Evolutionary conservation across 2,329 filamentous ascomycete species (phyloP).

Genomic region (Apiospora rasikravindrae): DNA sequence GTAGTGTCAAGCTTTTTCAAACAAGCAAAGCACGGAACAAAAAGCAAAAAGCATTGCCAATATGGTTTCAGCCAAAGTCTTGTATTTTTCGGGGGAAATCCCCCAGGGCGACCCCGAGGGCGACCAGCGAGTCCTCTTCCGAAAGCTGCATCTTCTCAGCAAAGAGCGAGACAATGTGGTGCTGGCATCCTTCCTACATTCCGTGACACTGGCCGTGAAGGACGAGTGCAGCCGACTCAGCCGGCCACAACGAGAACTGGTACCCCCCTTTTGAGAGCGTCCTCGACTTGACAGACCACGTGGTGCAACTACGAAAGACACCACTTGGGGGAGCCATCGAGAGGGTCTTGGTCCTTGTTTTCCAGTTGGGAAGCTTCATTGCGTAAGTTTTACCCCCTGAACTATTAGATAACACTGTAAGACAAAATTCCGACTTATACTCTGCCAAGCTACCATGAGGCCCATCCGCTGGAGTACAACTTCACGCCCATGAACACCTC

Average conservation of each 20-base stretch:
- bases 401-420: too few species aligned
- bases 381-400: constrained; percentile 5
- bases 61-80: constrained; percentile 19
- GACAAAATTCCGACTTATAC: not conserved
- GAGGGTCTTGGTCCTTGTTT: constrained; percentile 20
- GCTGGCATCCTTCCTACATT: not conserved
- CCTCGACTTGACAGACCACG: constrained; percentile 22
- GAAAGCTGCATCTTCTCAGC: constrained; percentile 5
- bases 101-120: constrained; percentile 23
- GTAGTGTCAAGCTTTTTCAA: not conserved
- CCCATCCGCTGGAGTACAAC: constrained; percentile 4
- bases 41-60: not conserved
- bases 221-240: constrained; percentile 3
- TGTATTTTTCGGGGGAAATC: constrained; percentile 23
- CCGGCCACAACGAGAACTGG: not conserved
- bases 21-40: not conserved
- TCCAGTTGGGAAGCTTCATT: constrained; percentile 23
- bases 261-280: constrained; percentile 21
- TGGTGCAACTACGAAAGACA: constrained; percentile 20
- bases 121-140: constrained; percentile 18
- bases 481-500: not conserved
- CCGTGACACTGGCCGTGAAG: not conserved
- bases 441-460: constrained; percentile 6
- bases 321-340: constrained; percentile 21
- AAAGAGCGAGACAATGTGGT: constrained; percentile 2